A percentile compares a stretch with the other conserved stretches of the same genome.
Evolutionary conservation across 352 stramenopile species (phyloP).

Genomic region (Elongisporangium undulatum): DNA sequence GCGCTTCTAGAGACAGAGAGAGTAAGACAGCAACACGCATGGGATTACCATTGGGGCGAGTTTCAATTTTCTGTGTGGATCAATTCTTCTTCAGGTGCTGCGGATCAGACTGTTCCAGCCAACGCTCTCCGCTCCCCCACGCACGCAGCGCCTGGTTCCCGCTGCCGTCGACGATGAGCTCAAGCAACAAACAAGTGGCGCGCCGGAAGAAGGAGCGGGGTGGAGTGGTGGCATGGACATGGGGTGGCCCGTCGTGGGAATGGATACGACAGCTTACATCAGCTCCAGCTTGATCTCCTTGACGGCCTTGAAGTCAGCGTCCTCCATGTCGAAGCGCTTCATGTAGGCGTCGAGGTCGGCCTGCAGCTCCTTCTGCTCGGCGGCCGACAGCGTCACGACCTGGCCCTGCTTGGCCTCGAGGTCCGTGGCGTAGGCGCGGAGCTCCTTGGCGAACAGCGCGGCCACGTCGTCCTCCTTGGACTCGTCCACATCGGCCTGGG

Average conservation of each 20-base stretch:
- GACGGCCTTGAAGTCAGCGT: conserved; percentile 72
- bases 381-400: conserved; percentile 65
- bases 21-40: background rate
- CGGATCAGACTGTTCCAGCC: background rate
- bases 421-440: conserved; percentile 66
- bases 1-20: conserved; percentile 31
- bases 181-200: background rate
- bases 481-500: conserved; percentile 59
- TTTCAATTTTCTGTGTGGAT: background rate
- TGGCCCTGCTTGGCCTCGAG: conserved; percentile 79
- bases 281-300: conserved; percentile 85
- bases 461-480: conserved; percentile 83
- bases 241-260: background rate
- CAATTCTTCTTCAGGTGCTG: background rate
- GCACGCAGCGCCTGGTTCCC: background rate
- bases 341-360: conserved; percentile 83
- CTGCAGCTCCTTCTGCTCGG: conserved; percentile 81
- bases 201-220: background rate
- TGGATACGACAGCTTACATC: conserved; percentile 49
- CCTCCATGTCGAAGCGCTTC: conserved; percentile 80
- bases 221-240: too few species aligned
- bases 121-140: background rate
- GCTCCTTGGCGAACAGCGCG: conserved; percentile 79
- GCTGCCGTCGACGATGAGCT: background rate
- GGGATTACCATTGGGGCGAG: background rate